Evolutionary conservation across 2,329 filamentous ascomycete genomes (phyloP).

Genomic region (Daldinia sp.): DNA sequence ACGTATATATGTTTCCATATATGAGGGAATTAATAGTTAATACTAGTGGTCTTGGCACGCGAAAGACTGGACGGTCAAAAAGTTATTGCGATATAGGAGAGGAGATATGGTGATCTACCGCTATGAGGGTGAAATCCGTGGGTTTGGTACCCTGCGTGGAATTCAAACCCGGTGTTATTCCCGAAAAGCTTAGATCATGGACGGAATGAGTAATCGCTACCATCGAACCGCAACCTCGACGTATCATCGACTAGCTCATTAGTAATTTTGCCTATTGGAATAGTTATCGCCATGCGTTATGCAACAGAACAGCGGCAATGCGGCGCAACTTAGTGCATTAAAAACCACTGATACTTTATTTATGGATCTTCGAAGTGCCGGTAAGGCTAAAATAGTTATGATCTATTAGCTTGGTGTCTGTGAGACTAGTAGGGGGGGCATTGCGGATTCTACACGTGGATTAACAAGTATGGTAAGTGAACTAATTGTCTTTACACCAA

Average conservation of each 20-base stretch:
- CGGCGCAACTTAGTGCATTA: neutral
- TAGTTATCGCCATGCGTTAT: neutral
- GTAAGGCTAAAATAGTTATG: constrained; percentile 2
- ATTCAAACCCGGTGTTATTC: constrained; percentile 6
- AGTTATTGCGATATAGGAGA: constrained; percentile 2
- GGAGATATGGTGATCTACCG: neutral
- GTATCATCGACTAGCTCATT: neutral
- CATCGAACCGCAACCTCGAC: neutral
- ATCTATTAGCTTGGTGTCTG: neutral
- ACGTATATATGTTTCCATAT: neutral
- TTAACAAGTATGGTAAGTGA: neutral
- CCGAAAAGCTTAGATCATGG: neutral
- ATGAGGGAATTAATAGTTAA: constrained; percentile 8
- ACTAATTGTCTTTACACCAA: neutral
- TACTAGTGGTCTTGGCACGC: constrained; percentile 4
- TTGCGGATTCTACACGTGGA: neutral
- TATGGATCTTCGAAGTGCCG: constrained; percentile 5
- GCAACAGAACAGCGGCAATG: neutral
- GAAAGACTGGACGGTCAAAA: neutral
- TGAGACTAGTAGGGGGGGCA: neutral
- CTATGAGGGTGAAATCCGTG: neutral
- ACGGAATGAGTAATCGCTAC: neutral
- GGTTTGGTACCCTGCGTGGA: neutral
- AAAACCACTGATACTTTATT: constrained; percentile 1
- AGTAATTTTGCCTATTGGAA: neutral